phyloP scores from a whole-genome alignment of 768 basidiomycete genomes.

The Crepidotus variabilis region DNA sequence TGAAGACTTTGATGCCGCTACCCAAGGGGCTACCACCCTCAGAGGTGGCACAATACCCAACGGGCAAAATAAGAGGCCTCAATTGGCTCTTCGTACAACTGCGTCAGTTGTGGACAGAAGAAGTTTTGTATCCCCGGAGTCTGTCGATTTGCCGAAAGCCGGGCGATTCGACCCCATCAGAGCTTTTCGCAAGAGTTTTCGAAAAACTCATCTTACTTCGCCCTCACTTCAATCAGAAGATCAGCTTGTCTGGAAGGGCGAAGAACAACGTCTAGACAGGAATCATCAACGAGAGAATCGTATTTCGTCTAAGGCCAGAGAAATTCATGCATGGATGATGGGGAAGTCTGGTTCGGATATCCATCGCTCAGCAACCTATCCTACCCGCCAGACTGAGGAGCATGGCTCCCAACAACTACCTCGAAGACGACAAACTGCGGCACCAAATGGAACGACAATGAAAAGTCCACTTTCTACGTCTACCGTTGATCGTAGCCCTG shows the following conservation, averaged over 20 bases:
- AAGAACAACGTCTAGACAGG: constrained; percentile 1
- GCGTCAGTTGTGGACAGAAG: constrained; percentile 6
- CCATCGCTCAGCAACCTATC: constrained; percentile 12
- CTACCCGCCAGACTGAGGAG: constrained; percentile 2
- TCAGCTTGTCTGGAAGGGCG: neutral
- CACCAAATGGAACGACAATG: constrained; percentile 4
- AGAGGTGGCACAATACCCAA: constrained; percentile 5
- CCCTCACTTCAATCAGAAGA: neutral
- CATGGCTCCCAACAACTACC: constrained; percentile 4
- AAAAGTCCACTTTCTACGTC: constrained; percentile 18
- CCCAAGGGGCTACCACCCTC: constrained; percentile 18
- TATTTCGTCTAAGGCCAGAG: constrained; percentile 12
- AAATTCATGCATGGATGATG: constrained; percentile 20
- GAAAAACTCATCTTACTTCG: neutral
- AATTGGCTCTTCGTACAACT: constrained; percentile 12
- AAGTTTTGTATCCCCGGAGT: neutral
- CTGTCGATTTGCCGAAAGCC: constrained; percentile 3
- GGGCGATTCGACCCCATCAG: constrained; percentile 13
- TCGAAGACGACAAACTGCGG: constrained; percentile 6
- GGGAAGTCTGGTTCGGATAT: constrained; percentile 17
- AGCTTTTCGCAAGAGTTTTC: constrained; percentile 16
- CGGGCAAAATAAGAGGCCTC: constrained; percentile 9
- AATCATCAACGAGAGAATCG: constrained; percentile 10
- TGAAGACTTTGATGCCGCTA: constrained; percentile 36
- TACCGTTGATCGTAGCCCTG: constrained; percentile 11